A percentile compares a stretch with the other conserved stretches of the same genome.
phyloP scores from a whole-genome alignment of 2,329 filamentous ascomycete species.

The Phoma sp. region DNA sequence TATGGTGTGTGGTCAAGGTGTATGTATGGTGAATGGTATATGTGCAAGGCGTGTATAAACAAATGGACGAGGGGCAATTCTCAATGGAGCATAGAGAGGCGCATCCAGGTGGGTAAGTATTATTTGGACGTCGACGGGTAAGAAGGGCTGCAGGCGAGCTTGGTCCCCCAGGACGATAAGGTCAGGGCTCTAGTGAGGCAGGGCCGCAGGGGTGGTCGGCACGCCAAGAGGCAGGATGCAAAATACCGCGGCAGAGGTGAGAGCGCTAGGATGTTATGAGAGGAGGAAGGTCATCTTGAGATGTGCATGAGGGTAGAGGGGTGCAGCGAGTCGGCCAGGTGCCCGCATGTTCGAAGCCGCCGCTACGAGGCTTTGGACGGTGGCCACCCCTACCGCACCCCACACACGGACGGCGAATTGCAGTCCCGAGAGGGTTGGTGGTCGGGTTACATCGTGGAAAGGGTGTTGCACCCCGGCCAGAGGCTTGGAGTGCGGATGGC shows the following conservation, averaged over 20 bases:
- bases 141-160: conserved; percentile 33
- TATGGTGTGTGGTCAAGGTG: conserved; percentile 42
- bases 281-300: conserved; percentile 38
- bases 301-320: conserved; percentile 39
- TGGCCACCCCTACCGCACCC: conserved; percentile 45
- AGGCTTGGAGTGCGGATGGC: conserved; percentile 35
- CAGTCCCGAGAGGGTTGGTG: conserved; percentile 31
- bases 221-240: conserved; percentile 43
- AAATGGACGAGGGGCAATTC: conserved; percentile 44
- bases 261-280: conserved; percentile 40
- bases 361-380: conserved; percentile 43
- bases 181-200: conserved; percentile 34
- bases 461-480: conserved; percentile 29
- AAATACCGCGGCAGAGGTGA: conserved; percentile 42
- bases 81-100: conserved; percentile 47
- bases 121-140: conserved; percentile 44
- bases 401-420: conserved; percentile 46
- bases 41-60: conserved; percentile 21
- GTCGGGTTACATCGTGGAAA: conserved; percentile 48
- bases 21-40: conserved; percentile 33
- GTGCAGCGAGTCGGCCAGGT: conserved; percentile 41
- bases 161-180: conserved; percentile 48
- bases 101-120: conserved; percentile 49
- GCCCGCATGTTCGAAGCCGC: conserved; percentile 44
- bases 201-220: conserved; percentile 25